Evolutionary conservation across 2,329 filamentous ascomycete genomes (phyloP), one percentile per base, ranked within the genome.

Genomic region (Diaporthe australafricana): DNA sequence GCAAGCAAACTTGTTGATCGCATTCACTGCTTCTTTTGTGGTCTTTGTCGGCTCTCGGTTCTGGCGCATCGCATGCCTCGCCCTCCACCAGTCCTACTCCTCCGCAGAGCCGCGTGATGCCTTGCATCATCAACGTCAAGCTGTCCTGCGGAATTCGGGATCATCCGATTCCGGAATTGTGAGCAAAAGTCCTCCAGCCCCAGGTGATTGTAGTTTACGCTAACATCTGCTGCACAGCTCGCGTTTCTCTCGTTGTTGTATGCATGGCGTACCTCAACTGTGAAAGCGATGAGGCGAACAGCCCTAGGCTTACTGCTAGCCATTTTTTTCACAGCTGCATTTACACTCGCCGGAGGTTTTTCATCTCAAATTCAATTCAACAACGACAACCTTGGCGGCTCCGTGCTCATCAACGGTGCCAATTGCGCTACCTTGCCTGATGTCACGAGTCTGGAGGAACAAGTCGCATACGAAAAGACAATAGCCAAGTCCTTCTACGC

Each of bases 21-120:
- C 80, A 6, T 81, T 81, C 67, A 42, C 81, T 0, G 79, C 81
- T 16, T 76, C 80, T 17, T 82, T 82, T 68, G 74, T 80, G 17
- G 74, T 74, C 1, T 45, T 79, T n/a, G 70, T 77, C 2, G 77
- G 77, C 1, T 71, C 73, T 0, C 65, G 76, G 2, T 45, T 77
- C 25, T 80, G 79, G 78, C 67, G 70, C 2, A 69, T 79, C 7
- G 25, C 71, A 8, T 75, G 74, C 38, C 78, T 78, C 22, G 22
- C 40, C 2, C 47, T 77, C 5, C 77, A 79, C 69, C 65, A 70
- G n/a, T 16, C 25, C 4, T 73, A 75, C 12, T 79, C 75, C 2
- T 68, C 70, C n/a, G 35, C 48, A 5, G 38, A 63, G 1, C 70
- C 74, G 1, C 73, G 74, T 17, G 78, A 79, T 50, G 75, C 69